Percentiles rank a stretch among this genome's conserved stretches.
These are phyloP conservation scores for Mycena venus DNA, from an alignment of 768 basidiomycete genomes.

Conservation along the genomic window DNA sequence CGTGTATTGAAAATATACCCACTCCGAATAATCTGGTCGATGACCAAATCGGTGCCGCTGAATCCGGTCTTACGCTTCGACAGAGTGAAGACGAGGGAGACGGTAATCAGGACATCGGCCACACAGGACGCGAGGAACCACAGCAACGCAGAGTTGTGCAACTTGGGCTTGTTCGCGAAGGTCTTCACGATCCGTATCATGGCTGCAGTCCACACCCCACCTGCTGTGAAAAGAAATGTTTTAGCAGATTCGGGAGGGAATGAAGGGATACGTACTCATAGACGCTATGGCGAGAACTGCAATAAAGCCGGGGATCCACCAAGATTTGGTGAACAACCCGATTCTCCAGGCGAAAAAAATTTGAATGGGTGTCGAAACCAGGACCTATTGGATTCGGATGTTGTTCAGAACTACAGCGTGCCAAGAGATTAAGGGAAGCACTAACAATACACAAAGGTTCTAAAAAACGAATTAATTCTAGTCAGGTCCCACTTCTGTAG, in stretches of 20 bases:
- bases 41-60: conserved; percentile 30
- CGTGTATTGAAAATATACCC: not conserved
- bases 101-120: conserved; percentile 57
- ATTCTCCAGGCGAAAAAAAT: conserved; percentile 62
- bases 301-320: conserved; percentile 49
- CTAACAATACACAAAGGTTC: conserved; percentile 48
- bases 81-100: conserved; percentile 53
- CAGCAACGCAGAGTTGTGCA: conserved; percentile 57
- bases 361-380: conserved; percentile 62
- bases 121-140: conserved; percentile 60
- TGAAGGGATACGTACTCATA: conserved; percentile 42
- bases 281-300: conserved; percentile 51
- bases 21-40: conserved; percentile 35
- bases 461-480: conserved; percentile 13
- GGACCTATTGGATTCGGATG: conserved; percentile 43
- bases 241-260: not conserved
- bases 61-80: conserved; percentile 16
- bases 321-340: conserved; percentile 53
- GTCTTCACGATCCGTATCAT: conserved; percentile 49
- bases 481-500: conserved; percentile 35
- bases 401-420: not conserved
- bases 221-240: conserved; percentile 39
- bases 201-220: conserved; percentile 55
- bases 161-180: conserved; percentile 57
- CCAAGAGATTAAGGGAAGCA: not conserved